phyloP scores from a whole-genome alignment of 345 rosid species.

The Psidium friedrichsthalianum region DNA sequence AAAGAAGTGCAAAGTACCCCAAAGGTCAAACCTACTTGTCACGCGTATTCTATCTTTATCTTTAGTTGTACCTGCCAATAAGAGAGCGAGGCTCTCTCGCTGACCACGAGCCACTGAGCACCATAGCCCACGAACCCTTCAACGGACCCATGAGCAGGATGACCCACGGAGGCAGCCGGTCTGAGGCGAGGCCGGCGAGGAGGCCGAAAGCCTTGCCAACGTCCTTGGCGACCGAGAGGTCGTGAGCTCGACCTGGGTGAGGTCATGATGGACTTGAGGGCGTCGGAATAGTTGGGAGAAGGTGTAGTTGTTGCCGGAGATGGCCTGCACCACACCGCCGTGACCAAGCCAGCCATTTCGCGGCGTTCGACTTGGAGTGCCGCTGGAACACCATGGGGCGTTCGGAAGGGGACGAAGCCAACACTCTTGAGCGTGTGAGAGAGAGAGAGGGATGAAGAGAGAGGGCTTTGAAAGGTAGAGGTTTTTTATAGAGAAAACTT shows the following conservation, averaged over 20 bases:
- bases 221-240: slow-evolving; percentile 79
- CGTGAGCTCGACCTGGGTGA: slow-evolving; percentile 74
- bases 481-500: neutral
- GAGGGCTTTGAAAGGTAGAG: neutral
- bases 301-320: slow-evolving; percentile 92
- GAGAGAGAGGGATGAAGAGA: neutral
- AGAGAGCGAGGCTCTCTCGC: slow-evolving; percentile 47
- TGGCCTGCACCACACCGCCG: slow-evolving; percentile 87
- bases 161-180: slow-evolving; percentile 50
- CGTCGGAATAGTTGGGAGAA: slow-evolving; percentile 83
- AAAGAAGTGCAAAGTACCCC: neutral
- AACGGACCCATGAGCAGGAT: slow-evolving; percentile 67
- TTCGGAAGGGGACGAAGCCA: slow-evolving; percentile 2
- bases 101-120: slow-evolving; percentile 89
- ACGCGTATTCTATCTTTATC: neutral
- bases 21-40: neutral
- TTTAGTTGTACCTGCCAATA: slow-evolving; percentile 65
- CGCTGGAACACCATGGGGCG: neutral
- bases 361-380: slow-evolving; percentile 5
- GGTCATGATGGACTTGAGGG: slow-evolving; percentile 75
- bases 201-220: slow-evolving; percentile 92
- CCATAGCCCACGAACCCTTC: slow-evolving; percentile 94
- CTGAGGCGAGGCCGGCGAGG: slow-evolving; percentile 87
- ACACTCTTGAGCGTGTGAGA: neutral
- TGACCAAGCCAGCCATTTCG: slow-evolving; percentile 85